Conservation (phyloP, 192 early-diverging fungal species). For the Endogone sp. region DNA sequence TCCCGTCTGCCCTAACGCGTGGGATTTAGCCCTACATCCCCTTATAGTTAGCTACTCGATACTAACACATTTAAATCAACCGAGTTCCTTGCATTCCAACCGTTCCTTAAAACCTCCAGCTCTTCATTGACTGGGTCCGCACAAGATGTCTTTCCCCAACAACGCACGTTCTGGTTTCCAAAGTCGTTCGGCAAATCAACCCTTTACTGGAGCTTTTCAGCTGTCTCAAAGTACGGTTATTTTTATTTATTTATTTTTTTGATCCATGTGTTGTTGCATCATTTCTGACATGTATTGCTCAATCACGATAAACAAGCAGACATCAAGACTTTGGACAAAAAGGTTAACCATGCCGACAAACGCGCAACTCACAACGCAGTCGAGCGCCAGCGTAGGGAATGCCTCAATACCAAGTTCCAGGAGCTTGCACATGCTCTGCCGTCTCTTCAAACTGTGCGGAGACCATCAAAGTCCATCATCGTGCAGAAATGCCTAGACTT, state of each 20-base stretch:
- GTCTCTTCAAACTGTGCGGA: slow-evolving; percentile 62
- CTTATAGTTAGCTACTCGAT: no score
- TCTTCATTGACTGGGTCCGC: background rate
- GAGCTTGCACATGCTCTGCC: slow-evolving; percentile 79
- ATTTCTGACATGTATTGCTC: no score
- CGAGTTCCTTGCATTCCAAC: no score
- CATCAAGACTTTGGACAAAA: background rate
- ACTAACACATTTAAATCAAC: no score
- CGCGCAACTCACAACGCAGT: slow-evolving; percentile 79
- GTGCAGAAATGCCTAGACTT: slow-evolving; percentile 76
- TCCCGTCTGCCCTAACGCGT: no score
- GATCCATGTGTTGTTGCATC: no score
- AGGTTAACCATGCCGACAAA: slow-evolving; percentile 39
- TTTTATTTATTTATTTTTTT: background rate
- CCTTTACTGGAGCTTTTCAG: background rate
- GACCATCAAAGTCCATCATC: slow-evolving; percentile 79
- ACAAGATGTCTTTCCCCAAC: background rate
- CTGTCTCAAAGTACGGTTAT: background rate
- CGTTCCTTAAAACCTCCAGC: background rate
- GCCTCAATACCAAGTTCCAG: slow-evolving; percentile 76
- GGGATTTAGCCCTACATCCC: no score
- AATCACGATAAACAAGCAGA: background rate
- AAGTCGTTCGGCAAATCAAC: background rate
- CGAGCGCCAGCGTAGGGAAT: slow-evolving; percentile 77
- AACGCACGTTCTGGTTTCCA: background rate